phyloP scores from a whole-genome alignment of 192 early-diverging fungal genomes.

The Rhizophagus clarus region DNA sequence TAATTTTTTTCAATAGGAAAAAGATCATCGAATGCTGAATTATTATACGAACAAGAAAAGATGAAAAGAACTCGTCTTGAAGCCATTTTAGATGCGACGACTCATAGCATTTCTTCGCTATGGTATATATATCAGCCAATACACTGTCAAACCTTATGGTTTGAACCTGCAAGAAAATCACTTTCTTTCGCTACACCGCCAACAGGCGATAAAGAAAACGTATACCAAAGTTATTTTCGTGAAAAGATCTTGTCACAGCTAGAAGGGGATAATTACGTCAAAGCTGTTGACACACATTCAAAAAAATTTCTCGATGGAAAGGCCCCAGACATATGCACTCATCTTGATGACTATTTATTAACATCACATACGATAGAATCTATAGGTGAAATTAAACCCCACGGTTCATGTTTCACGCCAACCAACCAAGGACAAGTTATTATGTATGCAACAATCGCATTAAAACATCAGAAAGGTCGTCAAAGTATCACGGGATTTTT shows the following conservation, averaged over 20 bases:
- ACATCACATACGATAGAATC: neutral
- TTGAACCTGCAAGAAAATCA: constrained; percentile 11
- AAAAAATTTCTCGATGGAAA: constrained; percentile 2
- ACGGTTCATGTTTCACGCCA: constrained; percentile 1
- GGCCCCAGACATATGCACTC: neutral
- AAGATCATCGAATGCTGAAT: neutral
- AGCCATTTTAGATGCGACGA: neutral
- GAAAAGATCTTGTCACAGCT: neutral
- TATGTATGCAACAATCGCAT: neutral
- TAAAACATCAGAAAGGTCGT: constrained; percentile 4
- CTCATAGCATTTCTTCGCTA: neutral
- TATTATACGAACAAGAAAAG: constrained; percentile 17
- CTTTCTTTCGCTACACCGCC: constrained; percentile 1
- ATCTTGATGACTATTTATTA: neutral
- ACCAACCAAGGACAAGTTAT: constrained; percentile 2
- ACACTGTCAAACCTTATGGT: constrained; percentile 11
- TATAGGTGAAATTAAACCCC: constrained; percentile 6
- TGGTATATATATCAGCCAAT: neutral
- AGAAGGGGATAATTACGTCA: neutral
- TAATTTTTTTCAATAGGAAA: no score
- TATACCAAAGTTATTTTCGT: neutral
- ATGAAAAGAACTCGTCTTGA: constrained; percentile 1
- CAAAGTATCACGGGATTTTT: neutral
- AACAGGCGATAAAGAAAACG: constrained; percentile 13
- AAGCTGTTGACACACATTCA: constrained; percentile 1